phyloP scores from a whole-genome alignment of 2,329 filamentous ascomycete genomes.

The Botrytis hyacinthi region DNA sequence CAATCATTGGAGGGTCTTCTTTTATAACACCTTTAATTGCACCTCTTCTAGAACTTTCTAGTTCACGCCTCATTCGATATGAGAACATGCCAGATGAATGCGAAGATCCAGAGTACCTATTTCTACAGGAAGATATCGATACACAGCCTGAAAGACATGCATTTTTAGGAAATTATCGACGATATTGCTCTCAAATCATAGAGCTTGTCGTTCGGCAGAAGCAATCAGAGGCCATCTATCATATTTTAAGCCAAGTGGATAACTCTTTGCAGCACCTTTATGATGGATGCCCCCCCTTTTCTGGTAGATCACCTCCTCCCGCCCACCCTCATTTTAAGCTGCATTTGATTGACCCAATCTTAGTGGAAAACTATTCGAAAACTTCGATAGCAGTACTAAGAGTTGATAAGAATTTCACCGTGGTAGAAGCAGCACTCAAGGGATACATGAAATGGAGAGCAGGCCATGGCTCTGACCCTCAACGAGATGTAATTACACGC shows the following conservation, averaged over 20 bases:
- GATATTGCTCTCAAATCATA: conserved; percentile 85
- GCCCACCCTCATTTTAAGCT: conserved; percentile 3
- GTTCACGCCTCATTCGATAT: conserved; percentile 79
- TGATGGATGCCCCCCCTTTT: conserved; percentile 64
- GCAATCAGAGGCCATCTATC: conserved; percentile 78
- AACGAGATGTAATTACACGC: conserved; percentile 40
- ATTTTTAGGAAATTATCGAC: conserved; percentile 91
- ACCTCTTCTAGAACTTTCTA: conserved; percentile 78
- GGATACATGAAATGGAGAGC: conserved; percentile 80
- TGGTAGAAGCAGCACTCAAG: conserved; percentile 84
- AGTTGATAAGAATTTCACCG: conserved; percentile 84
- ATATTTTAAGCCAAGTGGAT: conserved; percentile 81
- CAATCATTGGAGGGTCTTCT: conserved; percentile 64
- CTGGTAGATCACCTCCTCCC: conserved; percentile 48
- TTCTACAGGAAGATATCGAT: conserved; percentile 90
- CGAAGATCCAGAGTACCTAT: conserved; percentile 74
- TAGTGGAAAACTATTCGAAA: conserved; percentile 61
- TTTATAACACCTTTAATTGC: conserved; percentile 63
- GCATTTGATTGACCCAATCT: conserved; percentile 18
- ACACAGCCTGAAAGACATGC: conserved; percentile 91
- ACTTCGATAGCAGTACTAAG: conserved; percentile 70
- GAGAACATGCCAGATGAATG: conserved; percentile 82
- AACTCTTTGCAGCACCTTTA: conserved; percentile 73
- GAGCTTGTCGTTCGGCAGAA: conserved; percentile 81
- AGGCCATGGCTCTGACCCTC: conserved; percentile 49